These are phyloP conservation scores for Pisolithus tinctorius DNA, from an alignment of 768 basidiomycete genomes.

Conservation along the genomic window DNA sequence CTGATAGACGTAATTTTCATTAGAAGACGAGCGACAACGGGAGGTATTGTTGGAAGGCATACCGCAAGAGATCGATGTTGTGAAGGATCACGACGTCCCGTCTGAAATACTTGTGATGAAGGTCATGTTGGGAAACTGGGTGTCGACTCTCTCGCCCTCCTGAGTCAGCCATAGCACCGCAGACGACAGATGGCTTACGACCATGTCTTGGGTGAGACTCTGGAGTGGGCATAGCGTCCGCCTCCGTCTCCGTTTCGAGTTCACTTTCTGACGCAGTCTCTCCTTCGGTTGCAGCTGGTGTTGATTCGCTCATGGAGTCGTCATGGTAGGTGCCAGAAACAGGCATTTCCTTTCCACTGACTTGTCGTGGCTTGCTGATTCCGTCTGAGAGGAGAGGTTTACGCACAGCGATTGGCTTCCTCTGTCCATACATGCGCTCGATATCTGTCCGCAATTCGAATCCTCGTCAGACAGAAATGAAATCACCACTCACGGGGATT, in stretches of 20 bases:
- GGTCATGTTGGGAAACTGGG: constrained; percentile 71
- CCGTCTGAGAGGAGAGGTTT: constrained; percentile 45
- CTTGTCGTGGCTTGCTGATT: constrained; percentile 9
- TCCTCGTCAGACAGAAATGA: neutral
- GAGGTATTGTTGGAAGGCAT: constrained; percentile 13
- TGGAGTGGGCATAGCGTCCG: constrained; percentile 28
- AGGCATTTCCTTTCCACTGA: constrained; percentile 8
- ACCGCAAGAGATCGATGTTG: constrained; percentile 86
- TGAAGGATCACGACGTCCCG: constrained; percentile 76
- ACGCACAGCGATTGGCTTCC: constrained; percentile 83
- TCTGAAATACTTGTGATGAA: constrained; percentile 85
- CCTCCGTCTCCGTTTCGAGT: constrained; percentile 55
- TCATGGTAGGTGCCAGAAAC: constrained; percentile 10
- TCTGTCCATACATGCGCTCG: constrained; percentile 88
- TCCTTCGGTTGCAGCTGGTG: constrained; percentile 63
- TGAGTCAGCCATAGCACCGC: constrained; percentile 5
- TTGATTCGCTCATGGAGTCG: constrained; percentile 34
- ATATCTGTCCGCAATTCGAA: constrained; percentile 52
- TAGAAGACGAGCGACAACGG: constrained; percentile 9
- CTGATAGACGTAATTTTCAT: constrained; percentile 36
- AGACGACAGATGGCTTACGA: neutral
- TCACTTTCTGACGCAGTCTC: constrained; percentile 72
- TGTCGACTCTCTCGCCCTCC: constrained; percentile 1
- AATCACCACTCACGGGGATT: constrained; percentile 74
- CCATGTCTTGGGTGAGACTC: constrained; percentile 5